Conservation (phyloP, 495 filamentous ascomycete species). For the Eremomyces bilateralis region DNA sequence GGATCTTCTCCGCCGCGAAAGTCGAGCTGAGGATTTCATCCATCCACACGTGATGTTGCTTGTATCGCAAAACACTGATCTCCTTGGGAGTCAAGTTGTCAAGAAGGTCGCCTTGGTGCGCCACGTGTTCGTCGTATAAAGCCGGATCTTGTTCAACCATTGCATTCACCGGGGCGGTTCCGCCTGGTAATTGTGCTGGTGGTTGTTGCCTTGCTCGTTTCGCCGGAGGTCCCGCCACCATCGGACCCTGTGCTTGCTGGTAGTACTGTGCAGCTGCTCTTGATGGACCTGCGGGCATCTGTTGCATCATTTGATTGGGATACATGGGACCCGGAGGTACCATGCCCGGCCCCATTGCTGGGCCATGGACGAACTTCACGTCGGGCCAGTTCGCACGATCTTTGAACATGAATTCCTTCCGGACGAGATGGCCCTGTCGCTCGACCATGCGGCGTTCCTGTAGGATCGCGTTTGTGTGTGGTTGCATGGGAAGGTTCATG, state of each 20-base stretch:
- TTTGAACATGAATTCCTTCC: constrained; percentile 84
- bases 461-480: constrained; percentile 37
- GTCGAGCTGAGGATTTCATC: constrained; percentile 86
- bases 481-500: constrained; percentile 34
- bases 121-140: constrained; percentile 76
- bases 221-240: constrained; percentile 27
- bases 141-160: constrained; percentile 23
- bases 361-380: constrained; percentile 39
- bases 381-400: constrained; percentile 78
- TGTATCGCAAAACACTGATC: constrained; percentile 62
- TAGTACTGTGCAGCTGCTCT: constrained; percentile 5
- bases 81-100: constrained; percentile 76
- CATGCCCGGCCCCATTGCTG: constrained; percentile 2
- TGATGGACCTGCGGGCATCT: constrained; percentile 1
- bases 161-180: background rate
- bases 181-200: constrained; percentile 7
- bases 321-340: background rate
- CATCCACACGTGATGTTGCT: constrained; percentile 97
- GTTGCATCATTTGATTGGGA: constrained; percentile 2
- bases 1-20: constrained; percentile 59
- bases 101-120: constrained; percentile 62
- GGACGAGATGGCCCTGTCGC: constrained; percentile 54
- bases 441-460: constrained; percentile 46
- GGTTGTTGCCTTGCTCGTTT: constrained; percentile 16
- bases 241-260: constrained; percentile 12